Conservation (phyloP, 192 early-diverging fungal species). For the Entophlyctis luteolus region DNA sequence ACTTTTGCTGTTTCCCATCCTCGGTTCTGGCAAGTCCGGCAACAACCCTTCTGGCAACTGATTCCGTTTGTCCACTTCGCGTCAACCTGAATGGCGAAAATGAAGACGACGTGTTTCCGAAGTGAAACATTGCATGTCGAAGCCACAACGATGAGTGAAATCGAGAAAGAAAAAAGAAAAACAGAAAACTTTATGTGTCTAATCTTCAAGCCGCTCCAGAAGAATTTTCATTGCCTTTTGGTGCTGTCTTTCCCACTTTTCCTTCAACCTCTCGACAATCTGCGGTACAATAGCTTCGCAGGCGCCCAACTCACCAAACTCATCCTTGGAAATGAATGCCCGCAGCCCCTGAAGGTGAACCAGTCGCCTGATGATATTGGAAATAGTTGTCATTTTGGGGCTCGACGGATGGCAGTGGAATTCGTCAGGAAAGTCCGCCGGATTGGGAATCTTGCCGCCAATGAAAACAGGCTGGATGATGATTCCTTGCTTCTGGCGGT, state of each 20-base stretch:
- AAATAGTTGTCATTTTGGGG: neutral
- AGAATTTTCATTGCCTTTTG: neutral
- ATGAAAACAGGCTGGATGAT: slow-evolving; percentile 8
- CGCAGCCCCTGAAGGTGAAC: neutral
- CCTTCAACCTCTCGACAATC: neutral
- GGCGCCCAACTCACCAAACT: neutral
- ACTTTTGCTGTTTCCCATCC: too few relatives aligned
- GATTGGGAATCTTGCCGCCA: neutral
- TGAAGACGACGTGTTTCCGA: too few relatives aligned
- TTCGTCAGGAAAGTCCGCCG: neutral
- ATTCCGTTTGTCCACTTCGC: too few relatives aligned
- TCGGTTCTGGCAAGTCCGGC: too few relatives aligned
- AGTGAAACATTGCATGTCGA: too few relatives aligned
- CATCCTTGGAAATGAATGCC: neutral
- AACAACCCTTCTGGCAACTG: too few relatives aligned
- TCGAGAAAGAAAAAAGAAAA: neutral
- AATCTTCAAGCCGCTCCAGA: neutral
- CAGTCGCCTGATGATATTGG: neutral
- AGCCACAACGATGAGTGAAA: too few relatives aligned
- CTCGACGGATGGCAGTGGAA: neutral
- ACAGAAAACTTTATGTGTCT: neutral
- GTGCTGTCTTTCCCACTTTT: neutral
- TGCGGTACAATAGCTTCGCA: neutral
- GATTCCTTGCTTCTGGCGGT: neutral
- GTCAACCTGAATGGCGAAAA: too few relatives aligned